Conservation (phyloP, 306 rosid species). For the Sicyos edulis region DNA sequence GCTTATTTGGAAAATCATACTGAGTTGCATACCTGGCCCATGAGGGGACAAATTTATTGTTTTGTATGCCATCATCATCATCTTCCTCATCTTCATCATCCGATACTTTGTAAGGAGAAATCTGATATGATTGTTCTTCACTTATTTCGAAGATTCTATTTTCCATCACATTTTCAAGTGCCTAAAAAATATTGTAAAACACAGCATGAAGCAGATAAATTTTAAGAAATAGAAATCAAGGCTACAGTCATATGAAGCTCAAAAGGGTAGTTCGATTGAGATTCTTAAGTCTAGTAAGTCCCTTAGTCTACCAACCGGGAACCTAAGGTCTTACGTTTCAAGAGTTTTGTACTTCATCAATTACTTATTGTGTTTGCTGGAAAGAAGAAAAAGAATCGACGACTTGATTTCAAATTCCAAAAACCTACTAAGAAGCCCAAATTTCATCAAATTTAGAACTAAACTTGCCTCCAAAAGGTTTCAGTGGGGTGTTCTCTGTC, state of each 20-base stretch:
- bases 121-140: conserved; percentile 67
- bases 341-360: neutral
- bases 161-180: conserved; percentile 29
- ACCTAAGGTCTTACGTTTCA: no score
- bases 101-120: conserved; percentile 80
- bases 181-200: conserved; percentile 31
- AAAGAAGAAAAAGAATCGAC: neutral
- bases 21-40: conserved; percentile 72
- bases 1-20: neutral
- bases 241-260: conserved; percentile 3
- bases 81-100: conserved; percentile 85
- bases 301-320: no score
- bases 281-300: no score
- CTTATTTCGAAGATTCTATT: conserved; percentile 24
- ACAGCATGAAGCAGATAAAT: conserved; percentile 16
- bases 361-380: neutral
- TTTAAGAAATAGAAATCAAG: neutral
- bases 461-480: neutral
- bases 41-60: conserved; percentile 58
- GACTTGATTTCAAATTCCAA: neutral
- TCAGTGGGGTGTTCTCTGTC: neutral
- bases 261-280: neutral
- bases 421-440: conserved; percentile 2
- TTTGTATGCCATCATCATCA: conserved; percentile 30
- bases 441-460: neutral